phyloP scores from a whole-genome alignment of 2,329 filamentous ascomycete genomes.

The Fusarium sterilihyphosum region DNA sequence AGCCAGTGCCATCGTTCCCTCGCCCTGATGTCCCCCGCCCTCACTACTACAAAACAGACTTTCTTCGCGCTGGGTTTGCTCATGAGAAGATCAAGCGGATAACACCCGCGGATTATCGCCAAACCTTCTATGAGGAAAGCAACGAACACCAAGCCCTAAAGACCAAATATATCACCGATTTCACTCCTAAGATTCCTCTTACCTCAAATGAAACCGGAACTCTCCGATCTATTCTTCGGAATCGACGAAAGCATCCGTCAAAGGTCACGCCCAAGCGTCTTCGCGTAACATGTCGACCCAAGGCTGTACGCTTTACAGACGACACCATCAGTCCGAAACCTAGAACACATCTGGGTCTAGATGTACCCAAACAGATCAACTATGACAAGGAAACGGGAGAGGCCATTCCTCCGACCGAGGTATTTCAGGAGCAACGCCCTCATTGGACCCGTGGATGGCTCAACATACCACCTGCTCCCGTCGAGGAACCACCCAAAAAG shows the following conservation, averaged over 20 bases:
- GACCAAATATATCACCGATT: slow-evolving; percentile 31
- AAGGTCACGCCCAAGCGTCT: slow-evolving; percentile 41
- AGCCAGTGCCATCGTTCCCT: neutral
- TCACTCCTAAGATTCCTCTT: slow-evolving; percentile 34
- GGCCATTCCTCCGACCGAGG: neutral
- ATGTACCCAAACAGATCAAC: slow-evolving; percentile 33
- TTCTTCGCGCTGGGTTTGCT: slow-evolving; percentile 13
- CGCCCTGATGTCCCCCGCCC: slow-evolving; percentile 15
- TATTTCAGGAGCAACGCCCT: slow-evolving; percentile 23
- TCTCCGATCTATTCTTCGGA: slow-evolving; percentile 45
- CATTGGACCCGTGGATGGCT: slow-evolving; percentile 19
- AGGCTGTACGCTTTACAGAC: slow-evolving; percentile 46
- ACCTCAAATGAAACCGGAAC: slow-evolving; percentile 27
- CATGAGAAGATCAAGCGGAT: slow-evolving; percentile 21
- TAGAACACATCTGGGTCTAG: slow-evolving; percentile 41
- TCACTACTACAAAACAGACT: slow-evolving; percentile 23
- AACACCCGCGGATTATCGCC: slow-evolving; percentile 29
- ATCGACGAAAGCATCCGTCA: slow-evolving; percentile 32
- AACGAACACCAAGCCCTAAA: slow-evolving; percentile 35
- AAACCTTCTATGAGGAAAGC: slow-evolving; percentile 33
- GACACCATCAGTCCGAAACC: slow-evolving; percentile 40
- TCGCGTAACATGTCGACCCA: slow-evolving; percentile 38
- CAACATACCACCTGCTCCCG: slow-evolving; percentile 3
- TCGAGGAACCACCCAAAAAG: slow-evolving; percentile 1
- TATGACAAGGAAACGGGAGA: slow-evolving; percentile 8